A percentile compares a stretch with the other conserved stretches of the same genome.
phyloP scores from a whole-genome alignment of 768 basidiomycete genomes.

The Lentinula lateritia region DNA sequence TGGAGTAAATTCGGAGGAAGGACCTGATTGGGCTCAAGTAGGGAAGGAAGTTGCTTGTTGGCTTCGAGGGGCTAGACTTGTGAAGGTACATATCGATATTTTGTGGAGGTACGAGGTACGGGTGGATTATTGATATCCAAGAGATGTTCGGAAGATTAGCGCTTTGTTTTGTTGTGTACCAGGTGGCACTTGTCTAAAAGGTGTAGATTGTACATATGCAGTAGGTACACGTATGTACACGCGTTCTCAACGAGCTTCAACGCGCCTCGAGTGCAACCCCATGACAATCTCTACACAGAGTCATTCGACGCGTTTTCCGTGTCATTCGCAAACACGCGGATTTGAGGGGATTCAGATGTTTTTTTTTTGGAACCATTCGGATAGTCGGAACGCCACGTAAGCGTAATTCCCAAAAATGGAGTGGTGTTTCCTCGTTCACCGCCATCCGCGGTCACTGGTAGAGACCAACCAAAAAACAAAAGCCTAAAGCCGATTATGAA shows the following conservation, averaged over 20 bases:
- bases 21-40: too few species aligned
- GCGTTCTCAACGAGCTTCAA: background rate
- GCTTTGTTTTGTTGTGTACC: too few species aligned
- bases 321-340: background rate
- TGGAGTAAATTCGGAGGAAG: too few species aligned
- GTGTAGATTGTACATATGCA: too few species aligned
- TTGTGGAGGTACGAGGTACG: too few species aligned
- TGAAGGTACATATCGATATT: too few species aligned
- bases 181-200: too few species aligned
- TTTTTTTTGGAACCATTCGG: background rate
- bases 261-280: background rate
- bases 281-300: background rate
- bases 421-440: background rate
- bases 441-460: background rate
- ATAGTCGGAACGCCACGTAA: background rate
- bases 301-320: background rate
- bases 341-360: background rate
- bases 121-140: too few species aligned
- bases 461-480: background rate
- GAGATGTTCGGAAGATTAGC: too few species aligned
- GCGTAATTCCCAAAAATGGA: background rate
- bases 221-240: background rate
- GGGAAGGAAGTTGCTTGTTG: too few species aligned
- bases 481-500: background rate
- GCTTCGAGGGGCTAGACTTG: too few species aligned